Evolutionary conservation across 768 basidiomycete species (phyloP).

Genomic region (Xanthoconium stramineum): DNA sequence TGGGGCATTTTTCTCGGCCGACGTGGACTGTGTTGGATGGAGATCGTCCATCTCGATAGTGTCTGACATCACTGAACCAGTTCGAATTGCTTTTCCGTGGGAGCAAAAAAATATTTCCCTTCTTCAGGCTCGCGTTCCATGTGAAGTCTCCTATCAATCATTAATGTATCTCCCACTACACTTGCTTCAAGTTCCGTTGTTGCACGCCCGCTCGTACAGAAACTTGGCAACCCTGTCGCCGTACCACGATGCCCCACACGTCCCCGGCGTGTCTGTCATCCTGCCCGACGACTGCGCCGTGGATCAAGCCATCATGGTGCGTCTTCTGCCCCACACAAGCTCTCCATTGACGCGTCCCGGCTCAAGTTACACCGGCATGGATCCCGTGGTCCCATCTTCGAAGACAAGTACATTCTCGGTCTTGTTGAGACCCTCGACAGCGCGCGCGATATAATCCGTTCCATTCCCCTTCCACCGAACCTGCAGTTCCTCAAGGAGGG

Average conservation of each 20-base stretch:
- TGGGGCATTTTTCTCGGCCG: conserved; percentile 12
- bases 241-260: conserved; percentile 32
- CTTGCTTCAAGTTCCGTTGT: conserved; percentile 8
- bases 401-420: conserved; percentile 31
- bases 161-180: background rate
- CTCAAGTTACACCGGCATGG: conserved; percentile 42
- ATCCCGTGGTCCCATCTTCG: conserved; percentile 35
- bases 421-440: conserved; percentile 33
- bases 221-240: conserved; percentile 37
- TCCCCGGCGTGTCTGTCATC: conserved; percentile 24
- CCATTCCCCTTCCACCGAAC: conserved; percentile 29
- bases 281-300: conserved; percentile 39
- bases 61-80: conserved; percentile 26
- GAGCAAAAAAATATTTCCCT: background rate
- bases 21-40: conserved; percentile 1
- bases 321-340: background rate
- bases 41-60: conserved; percentile 42
- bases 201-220: too few relatives aligned
- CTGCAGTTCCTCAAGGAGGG: conserved; percentile 38
- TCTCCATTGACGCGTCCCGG: background rate
- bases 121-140: background rate
- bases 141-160: too few relatives aligned
- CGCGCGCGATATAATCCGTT: conserved; percentile 21
- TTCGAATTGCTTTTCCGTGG: background rate
- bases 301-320: conserved; percentile 38